A percentile compares a stretch with the other conserved stretches of the same genome.
Conservation (phyloP, 805 yeast genomes). For the Candida corydali region DNA sequence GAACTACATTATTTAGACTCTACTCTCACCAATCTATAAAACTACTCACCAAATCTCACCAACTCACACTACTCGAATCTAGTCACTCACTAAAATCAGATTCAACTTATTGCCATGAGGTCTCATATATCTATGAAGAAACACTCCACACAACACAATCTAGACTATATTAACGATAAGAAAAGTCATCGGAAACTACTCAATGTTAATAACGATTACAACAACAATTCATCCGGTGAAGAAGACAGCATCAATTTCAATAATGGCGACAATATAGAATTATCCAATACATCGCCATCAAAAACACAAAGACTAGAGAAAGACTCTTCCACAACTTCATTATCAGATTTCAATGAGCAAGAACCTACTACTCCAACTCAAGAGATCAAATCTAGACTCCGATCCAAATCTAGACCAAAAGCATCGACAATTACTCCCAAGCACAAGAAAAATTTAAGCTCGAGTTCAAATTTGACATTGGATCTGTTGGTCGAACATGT, state of each 20-base stretch:
- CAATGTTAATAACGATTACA: slow-evolving; percentile 15
- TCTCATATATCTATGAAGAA: slow-evolving; percentile 1
- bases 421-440: background rate
- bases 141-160: slow-evolving; percentile 5
- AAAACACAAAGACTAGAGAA: slow-evolving; percentile 1
- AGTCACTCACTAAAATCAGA: no score
- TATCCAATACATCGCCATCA: background rate
- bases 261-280: background rate
- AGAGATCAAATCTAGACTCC: background rate
- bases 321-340: background rate
- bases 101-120: no score
- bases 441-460: background rate
- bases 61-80: no score
- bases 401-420: background rate
- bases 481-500: slow-evolving; percentile 6
- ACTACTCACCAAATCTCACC: no score
- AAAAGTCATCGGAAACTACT: slow-evolving; percentile 17
- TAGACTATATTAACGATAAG: slow-evolving; percentile 15
- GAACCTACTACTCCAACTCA: slow-evolving; percentile 4
- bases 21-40: no score
- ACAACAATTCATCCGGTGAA: slow-evolving; percentile 7
- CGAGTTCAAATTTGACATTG: slow-evolving; percentile 1
- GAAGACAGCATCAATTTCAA: background rate
- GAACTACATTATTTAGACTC: no score
- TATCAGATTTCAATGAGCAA: background rate